Evolutionary conservation across 2,329 filamentous ascomycete species (phyloP).

Genomic region (Tolypocladium inflatum): DNA sequence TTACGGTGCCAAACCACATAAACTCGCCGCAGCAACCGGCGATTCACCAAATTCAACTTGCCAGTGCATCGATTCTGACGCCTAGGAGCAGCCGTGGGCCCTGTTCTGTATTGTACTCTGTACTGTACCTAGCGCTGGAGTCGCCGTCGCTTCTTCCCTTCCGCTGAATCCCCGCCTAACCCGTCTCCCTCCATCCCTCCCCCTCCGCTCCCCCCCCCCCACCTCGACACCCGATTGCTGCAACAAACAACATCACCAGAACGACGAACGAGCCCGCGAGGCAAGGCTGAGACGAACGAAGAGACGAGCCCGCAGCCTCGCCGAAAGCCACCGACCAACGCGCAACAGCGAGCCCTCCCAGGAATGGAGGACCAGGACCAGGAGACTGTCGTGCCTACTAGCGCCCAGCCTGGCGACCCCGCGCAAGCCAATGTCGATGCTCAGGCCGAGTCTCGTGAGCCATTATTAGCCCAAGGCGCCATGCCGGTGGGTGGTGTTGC

Average conservation of each 20-base stretch:
- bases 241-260: neutral
- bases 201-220: neutral
- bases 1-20: neutral
- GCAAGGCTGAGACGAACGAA: neutral
- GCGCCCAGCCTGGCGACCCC: constrained; percentile 7
- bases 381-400: constrained; percentile 1
- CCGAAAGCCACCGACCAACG: neutral
- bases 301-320: neutral
- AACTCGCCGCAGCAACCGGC: neutral
- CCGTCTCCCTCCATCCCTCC: neutral
- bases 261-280: neutral
- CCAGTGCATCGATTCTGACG: neutral
- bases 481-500: neutral
- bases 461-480: neutral
- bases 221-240: neutral
- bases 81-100: neutral
- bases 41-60: neutral
- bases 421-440: constrained; percentile 8
- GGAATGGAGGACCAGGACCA: constrained; percentile 8
- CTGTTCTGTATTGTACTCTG: no score
- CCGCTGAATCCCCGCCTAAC: neutral
- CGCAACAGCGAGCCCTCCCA: neutral
- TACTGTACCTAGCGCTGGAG: neutral
- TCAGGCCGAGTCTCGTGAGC: constrained; percentile 8
- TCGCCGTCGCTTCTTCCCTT: neutral